phyloP scores from a whole-genome alignment of 305 asterid genomes.

The Ajuga reptans region DNA sequence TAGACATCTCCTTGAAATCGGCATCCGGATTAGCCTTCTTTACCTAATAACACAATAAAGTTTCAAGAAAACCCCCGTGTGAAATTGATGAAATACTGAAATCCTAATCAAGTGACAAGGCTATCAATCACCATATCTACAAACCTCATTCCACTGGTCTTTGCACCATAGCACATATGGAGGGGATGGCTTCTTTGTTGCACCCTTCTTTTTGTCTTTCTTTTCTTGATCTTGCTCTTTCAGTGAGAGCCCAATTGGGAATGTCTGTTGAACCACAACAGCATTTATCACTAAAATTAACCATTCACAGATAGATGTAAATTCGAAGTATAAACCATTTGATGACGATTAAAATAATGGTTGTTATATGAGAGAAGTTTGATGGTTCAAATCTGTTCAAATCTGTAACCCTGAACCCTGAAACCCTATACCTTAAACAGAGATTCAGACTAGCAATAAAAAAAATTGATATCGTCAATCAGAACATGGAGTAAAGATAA shows the following conservation, averaged over 20 bases:
- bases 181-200: conserved; percentile 64
- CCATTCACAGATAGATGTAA: neutral
- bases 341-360: too few species aligned
- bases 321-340: too few species aligned
- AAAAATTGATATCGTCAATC: too few species aligned
- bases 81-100: neutral
- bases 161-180: conserved; percentile 76
- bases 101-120: neutral
- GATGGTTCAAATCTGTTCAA: too few species aligned
- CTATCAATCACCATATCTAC: neutral
- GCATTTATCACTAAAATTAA: neutral
- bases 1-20: conserved; percentile 63
- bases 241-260: conserved; percentile 35
- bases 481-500: too few species aligned
- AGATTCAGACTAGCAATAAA: too few species aligned
- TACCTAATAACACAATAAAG: conserved; percentile 35
- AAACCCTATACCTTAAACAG: too few species aligned
- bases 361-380: too few species aligned
- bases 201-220: conserved; percentile 56
- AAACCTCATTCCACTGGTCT: conserved; percentile 86
- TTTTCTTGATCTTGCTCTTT: conserved; percentile 52
- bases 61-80: neutral
- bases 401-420: too few species aligned
- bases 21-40: conserved; percentile 63
- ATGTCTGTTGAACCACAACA: conserved; percentile 30